These are phyloP conservation scores for Chytriomyces confervae DNA, from an alignment of 192 early-diverging fungal genomes.

Conservation along the genomic window DNA sequence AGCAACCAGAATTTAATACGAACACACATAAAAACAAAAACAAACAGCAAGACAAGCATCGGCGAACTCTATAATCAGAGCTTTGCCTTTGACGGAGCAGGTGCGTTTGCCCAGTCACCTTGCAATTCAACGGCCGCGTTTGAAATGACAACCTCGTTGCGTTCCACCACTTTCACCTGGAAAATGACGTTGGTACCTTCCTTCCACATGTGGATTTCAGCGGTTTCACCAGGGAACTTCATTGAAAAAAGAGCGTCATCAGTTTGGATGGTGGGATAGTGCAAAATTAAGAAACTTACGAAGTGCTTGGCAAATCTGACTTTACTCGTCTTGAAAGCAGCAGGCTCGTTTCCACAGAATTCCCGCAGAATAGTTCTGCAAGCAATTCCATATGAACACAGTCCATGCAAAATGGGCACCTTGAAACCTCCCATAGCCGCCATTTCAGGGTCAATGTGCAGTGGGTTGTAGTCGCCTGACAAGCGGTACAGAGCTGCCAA, in stretches of 20 bases:
- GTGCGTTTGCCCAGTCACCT: slow-evolving; percentile 43
- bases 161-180: slow-evolving; percentile 92
- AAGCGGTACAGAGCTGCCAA: slow-evolving; percentile 97
- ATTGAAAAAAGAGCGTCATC: slow-evolving; percentile 63
- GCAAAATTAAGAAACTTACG: slow-evolving; percentile 35
- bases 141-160: slow-evolving; percentile 86
- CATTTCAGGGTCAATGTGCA: slow-evolving; percentile 98
- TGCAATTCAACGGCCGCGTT: slow-evolving; percentile 90
- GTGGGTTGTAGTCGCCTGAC: slow-evolving; percentile 94
- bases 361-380: slow-evolving; percentile 85
- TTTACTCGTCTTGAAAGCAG: slow-evolving; percentile 84
- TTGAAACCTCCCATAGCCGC: slow-evolving; percentile 93
- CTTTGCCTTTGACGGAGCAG: slow-evolving; percentile 34
- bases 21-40: too few species aligned
- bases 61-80: not conserved
- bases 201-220: slow-evolving; percentile 97
- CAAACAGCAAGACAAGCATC: too few species aligned
- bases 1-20: too few species aligned
- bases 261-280: slow-evolving; percentile 59
- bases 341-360: slow-evolving; percentile 74
- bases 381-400: slow-evolving; percentile 92
- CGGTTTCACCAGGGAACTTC: slow-evolving; percentile 91
- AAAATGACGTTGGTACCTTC: slow-evolving; percentile 90
- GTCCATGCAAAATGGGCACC: slow-evolving; percentile 94
- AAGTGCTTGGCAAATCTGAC: slow-evolving; percentile 52